Evolutionary conservation across 805 yeast species (phyloP).

Genomic region (Metschnikowia cubensis): DNA sequence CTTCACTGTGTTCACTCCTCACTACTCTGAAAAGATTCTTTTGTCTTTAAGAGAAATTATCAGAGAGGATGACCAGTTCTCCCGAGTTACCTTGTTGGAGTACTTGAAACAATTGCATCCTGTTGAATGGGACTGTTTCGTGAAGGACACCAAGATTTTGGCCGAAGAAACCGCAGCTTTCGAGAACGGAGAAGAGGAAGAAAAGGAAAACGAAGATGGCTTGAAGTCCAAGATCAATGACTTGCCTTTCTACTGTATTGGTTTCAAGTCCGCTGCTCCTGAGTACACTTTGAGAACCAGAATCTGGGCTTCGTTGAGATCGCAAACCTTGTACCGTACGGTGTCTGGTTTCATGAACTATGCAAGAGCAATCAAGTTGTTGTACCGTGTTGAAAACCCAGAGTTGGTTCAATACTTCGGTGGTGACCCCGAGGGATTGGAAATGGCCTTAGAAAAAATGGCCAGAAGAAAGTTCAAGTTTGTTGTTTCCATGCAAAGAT

Average conservation of each 20-base stretch:
- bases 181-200: constrained; percentile 50
- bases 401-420: constrained; percentile 94
- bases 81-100: constrained; percentile 52
- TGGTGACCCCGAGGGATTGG: constrained; percentile 95
- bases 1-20: constrained; percentile 88
- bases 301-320: constrained; percentile 46
- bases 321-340: constrained; percentile 45
- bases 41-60: constrained; percentile 75
- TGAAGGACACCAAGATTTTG: constrained; percentile 50
- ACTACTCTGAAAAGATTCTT: constrained; percentile 78
- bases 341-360: constrained; percentile 47
- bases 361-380: constrained; percentile 43
- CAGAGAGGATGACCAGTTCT: constrained; percentile 62
- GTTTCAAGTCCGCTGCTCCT: constrained; percentile 46
- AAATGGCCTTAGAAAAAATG: constrained; percentile 82
- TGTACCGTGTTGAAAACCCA: constrained; percentile 46
- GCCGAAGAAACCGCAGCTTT: constrained; percentile 72
- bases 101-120: constrained; percentile 55
- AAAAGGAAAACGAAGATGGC: constrained; percentile 51
- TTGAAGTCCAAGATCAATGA: constrained; percentile 75
- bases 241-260: constrained; percentile 44
- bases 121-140: constrained; percentile 54
- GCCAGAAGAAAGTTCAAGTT: constrained; percentile 61
- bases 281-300: constrained; percentile 45
- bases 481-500: constrained; percentile 62